phyloP scores from a whole-genome alignment of 2,329 filamentous ascomycete species.

The Xylariaceae sp. region DNA sequence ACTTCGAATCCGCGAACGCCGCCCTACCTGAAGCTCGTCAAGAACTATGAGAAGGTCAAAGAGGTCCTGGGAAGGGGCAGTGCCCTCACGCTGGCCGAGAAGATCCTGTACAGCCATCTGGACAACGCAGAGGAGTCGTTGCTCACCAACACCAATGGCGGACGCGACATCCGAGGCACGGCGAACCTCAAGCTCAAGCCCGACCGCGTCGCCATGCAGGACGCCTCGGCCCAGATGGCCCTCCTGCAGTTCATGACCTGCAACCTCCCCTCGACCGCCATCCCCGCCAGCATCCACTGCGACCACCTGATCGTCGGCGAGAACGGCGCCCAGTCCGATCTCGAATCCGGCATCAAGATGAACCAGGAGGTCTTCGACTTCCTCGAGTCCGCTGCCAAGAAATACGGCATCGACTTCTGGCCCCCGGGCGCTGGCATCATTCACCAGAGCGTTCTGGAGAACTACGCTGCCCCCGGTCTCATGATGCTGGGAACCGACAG shows the following conservation, averaged over 20 bases:
- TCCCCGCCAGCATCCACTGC: slow-evolving; percentile 96
- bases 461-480: slow-evolving; percentile 91
- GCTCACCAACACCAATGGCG: slow-evolving; percentile 75
- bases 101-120: slow-evolving; percentile 96
- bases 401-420: slow-evolving; percentile 95
- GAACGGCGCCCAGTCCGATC: slow-evolving; percentile 79
- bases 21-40: slow-evolving; percentile 62
- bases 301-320: slow-evolving; percentile 98
- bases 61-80: slow-evolving; percentile 47
- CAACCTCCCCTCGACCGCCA: slow-evolving; percentile 79
- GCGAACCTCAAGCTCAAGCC: slow-evolving; percentile 96
- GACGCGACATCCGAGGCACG: slow-evolving; percentile 73
- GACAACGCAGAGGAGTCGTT: slow-evolving; percentile 86
- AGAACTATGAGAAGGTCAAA: slow-evolving; percentile 55
- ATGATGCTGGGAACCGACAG: slow-evolving; percentile 99
- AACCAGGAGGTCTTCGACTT: slow-evolving; percentile 99
- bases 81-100: slow-evolving; percentile 84
- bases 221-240: slow-evolving; percentile 97
- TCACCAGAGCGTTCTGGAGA: slow-evolving; percentile 95
- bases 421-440: slow-evolving; percentile 91
- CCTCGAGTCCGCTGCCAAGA: slow-evolving; percentile 83
- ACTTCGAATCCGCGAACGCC: slow-evolving; percentile 49
- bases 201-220: slow-evolving; percentile 97
- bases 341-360: slow-evolving; percentile 76
- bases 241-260: slow-evolving; percentile 98